Evolutionary conservation across 2,329 filamentous ascomycete genomes (phyloP).

Genomic region (Nigrospora sphaerica): DNA sequence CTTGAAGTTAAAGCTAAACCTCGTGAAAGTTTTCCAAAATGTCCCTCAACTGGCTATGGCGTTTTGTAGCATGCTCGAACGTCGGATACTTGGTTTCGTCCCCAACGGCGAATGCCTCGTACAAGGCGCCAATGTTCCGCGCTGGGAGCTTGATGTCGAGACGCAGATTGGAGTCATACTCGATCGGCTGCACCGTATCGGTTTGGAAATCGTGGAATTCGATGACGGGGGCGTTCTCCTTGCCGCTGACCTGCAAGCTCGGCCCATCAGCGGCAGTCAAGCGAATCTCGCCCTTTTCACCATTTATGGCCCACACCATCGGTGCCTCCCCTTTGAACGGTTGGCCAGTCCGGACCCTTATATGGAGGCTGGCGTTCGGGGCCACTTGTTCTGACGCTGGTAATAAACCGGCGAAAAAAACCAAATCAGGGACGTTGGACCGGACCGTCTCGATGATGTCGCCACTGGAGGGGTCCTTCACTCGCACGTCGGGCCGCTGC

Average conservation of each 20-base stretch:
- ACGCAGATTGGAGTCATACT: conserved; percentile 34
- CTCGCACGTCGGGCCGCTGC: conserved; percentile 31
- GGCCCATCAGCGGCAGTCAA: conserved; percentile 18
- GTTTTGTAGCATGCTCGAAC: conserved; percentile 6
- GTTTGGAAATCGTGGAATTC: conserved; percentile 42
- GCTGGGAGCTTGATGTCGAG: conserved; percentile 33
- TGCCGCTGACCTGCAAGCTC: conserved; percentile 13
- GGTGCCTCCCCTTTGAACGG: conserved; percentile 37
- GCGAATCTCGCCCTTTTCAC: conserved; percentile 41
- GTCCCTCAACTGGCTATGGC: conserved; percentile 6
- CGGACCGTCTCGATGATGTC: conserved; percentile 20
- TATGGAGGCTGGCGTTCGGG: conserved; percentile 28
- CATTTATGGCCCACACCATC: conserved; percentile 40
- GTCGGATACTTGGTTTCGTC: conserved; percentile 1
- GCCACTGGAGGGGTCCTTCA: conserved; percentile 24
- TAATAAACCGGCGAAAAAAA: conserved; percentile 19
- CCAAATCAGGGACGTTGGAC: conserved; percentile 16
- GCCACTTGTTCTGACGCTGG: conserved; percentile 10
- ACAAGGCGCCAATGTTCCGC: conserved; percentile 44
- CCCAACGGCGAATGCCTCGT: conserved; percentile 41
- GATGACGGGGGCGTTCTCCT: conserved; percentile 31
- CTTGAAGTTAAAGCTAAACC: no score
- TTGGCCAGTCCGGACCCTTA: conserved; percentile 36
- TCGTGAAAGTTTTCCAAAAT: background rate
- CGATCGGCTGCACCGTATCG: conserved; percentile 31